A percentile compares a stretch with the other conserved stretches of the same genome.
Conservation (phyloP, 257 asterid species). For the Nicotiana undulata region DNA sequence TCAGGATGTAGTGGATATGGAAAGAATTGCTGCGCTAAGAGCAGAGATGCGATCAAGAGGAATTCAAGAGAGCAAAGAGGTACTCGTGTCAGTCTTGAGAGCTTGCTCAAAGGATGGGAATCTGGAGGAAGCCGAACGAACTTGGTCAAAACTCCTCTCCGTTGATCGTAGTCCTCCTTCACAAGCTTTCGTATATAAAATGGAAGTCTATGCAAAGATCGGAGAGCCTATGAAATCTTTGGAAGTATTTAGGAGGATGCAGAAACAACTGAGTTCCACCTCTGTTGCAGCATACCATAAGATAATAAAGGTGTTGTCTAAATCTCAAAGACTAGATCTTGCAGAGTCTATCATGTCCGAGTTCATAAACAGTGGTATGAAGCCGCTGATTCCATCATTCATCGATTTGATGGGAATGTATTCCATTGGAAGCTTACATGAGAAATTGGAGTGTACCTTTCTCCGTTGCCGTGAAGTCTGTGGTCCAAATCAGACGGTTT, state of each 20-base stretch:
- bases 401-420: conserved; percentile 63
- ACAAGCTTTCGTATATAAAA: conserved; percentile 60
- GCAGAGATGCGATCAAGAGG: conserved; percentile 55
- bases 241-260: conserved; percentile 52
- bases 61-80: conserved; percentile 50
- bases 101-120: conserved; percentile 80
- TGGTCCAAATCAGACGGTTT: conserved; percentile 47
- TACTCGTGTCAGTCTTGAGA: conserved; percentile 64
- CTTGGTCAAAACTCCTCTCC: conserved; percentile 53
- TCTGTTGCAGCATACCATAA: conserved; percentile 52
- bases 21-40: conserved; percentile 56
- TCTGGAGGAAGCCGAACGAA: conserved; percentile 58
- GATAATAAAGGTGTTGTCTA: conserved; percentile 60
- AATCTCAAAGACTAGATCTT: conserved; percentile 46
- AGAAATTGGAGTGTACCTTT: conserved; percentile 57
- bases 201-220: conserved; percentile 63
- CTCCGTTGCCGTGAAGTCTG: conserved; percentile 51
- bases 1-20: conserved; percentile 69
- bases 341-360: conserved; percentile 66
- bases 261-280: conserved; percentile 31
- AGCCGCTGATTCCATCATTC: conserved; percentile 62
- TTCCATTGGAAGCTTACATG: conserved; percentile 34
- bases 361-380: conserved; percentile 59
- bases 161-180: conserved; percentile 41
- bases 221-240: conserved; percentile 61